A percentile compares a stretch with the other conserved stretches of the same genome.
Conservation (phyloP, 23 red algal genomes). For the Gracilariopsis chorda region DNA sequence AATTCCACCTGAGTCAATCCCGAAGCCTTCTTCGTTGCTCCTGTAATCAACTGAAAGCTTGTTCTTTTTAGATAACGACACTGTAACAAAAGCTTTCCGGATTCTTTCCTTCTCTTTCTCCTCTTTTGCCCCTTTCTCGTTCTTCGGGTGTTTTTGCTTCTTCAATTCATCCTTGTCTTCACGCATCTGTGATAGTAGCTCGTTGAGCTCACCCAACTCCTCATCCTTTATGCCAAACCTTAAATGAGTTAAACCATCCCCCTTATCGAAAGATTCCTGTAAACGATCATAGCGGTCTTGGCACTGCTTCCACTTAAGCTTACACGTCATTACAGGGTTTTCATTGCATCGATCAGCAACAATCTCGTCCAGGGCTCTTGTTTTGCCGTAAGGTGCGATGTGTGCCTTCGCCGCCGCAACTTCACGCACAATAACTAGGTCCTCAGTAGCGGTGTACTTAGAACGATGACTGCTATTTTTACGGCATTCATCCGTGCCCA, state of each 20-base stretch:
- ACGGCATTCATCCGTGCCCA: neutral
- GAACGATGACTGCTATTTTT: neutral
- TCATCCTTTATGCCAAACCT: neutral
- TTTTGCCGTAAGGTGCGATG: neutral
- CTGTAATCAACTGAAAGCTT: neutral
- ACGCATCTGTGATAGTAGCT: neutral
- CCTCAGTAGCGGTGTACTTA: neutral
- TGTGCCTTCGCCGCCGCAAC: neutral
- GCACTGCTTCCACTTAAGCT: neutral
- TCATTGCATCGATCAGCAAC: neutral
- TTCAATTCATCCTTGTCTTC: neutral
- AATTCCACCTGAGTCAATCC: neutral
- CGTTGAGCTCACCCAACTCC: neutral
- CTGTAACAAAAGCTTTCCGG: neutral
- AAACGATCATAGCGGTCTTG: neutral
- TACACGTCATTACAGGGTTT: neutral
- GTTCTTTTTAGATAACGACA: neutral
- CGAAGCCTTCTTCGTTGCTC: neutral
- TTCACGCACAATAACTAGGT: neutral
- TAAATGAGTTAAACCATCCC: neutral
- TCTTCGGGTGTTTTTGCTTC: neutral
- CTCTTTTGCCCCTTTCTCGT: neutral
- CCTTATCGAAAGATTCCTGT: neutral
- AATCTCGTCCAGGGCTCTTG: neutral
- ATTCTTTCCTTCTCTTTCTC: neutral